Percentiles rank a stretch among this genome's conserved stretches.
Evolutionary conservation across 345 rosid species (phyloP).

Genomic region (Triadica sebifera): DNA sequence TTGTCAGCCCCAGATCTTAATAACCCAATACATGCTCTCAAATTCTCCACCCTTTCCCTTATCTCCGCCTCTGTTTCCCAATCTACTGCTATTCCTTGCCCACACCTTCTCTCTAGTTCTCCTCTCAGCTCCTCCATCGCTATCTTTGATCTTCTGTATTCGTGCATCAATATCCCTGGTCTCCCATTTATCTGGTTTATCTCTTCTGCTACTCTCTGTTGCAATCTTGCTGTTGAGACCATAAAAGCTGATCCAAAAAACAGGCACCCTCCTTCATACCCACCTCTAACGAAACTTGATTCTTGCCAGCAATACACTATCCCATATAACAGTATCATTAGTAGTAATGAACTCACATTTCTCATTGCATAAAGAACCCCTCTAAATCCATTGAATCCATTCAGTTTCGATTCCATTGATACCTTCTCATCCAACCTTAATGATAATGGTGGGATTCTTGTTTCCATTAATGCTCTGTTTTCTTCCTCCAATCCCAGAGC

Average conservation of each 20-base stretch:
- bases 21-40: conserved; percentile 57
- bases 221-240: conserved; percentile 70
- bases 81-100: conserved; percentile 26
- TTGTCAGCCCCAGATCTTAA: conserved; percentile 78
- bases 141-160: conserved; percentile 60
- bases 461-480: conserved; percentile 74
- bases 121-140: conserved; percentile 81
- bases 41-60: conserved; percentile 60
- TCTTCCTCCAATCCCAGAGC: conserved; percentile 77
- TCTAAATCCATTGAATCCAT: conserved; percentile 85
- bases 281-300: conserved; percentile 33
- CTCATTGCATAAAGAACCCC: conserved; percentile 87
- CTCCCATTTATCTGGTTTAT: conserved; percentile 44
- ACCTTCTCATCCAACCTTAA: conserved; percentile 67
- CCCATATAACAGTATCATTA: conserved; percentile 66
- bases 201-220: conserved; percentile 69
- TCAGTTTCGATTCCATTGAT: conserved; percentile 68
- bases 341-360: conserved; percentile 72
- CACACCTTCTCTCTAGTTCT: conserved; percentile 55
- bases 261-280: conserved; percentile 39
- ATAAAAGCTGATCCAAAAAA: conserved; percentile 52
- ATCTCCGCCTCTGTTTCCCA: conserved; percentile 42
- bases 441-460: conserved; percentile 58
- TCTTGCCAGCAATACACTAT: conserved; percentile 67
- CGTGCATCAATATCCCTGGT: conserved; percentile 62